A percentile compares a stretch with the other conserved stretches of the same genome.
Conservation (phyloP, 805 yeast species). For the Kuraishia hungarica region DNA sequence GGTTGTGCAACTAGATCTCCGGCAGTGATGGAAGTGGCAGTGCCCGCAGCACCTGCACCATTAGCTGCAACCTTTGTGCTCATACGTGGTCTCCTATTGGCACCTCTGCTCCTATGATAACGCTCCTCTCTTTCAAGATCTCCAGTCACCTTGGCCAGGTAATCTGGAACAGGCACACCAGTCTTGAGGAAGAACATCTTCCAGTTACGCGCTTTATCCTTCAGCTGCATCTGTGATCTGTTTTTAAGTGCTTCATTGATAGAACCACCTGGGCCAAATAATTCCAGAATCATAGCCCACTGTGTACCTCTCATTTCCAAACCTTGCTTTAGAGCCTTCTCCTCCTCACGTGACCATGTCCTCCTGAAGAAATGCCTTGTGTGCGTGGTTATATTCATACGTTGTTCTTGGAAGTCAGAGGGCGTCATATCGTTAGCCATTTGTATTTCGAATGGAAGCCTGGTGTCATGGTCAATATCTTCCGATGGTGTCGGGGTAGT, state of each 20-base stretch:
- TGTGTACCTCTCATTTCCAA: conserved; percentile 81
- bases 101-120: neutral
- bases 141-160: conserved; percentile 80
- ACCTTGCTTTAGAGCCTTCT: conserved; percentile 74
- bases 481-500: neutral
- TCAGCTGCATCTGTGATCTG: conserved; percentile 84
- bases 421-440: conserved; percentile 3
- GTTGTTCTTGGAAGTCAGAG: conserved; percentile 6
- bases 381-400: neutral
- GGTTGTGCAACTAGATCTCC: neutral
- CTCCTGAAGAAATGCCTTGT: conserved; percentile 32
- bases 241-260: conserved; percentile 77
- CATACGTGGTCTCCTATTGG: neutral
- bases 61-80: neutral
- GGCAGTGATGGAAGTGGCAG: neutral
- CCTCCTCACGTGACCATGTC: conserved; percentile 87
- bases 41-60: neutral
- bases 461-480: neutral
- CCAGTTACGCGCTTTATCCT: conserved; percentile 96
- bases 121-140: conserved; percentile 38
- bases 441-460: conserved; percentile 1
- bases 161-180: conserved; percentile 71
- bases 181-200: conserved; percentile 77
- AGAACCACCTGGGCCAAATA: conserved; percentile 93
- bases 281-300: conserved; percentile 85